Conservation (phyloP, 352 stramenopile species). For the Phytophthora brassicae region DNA sequence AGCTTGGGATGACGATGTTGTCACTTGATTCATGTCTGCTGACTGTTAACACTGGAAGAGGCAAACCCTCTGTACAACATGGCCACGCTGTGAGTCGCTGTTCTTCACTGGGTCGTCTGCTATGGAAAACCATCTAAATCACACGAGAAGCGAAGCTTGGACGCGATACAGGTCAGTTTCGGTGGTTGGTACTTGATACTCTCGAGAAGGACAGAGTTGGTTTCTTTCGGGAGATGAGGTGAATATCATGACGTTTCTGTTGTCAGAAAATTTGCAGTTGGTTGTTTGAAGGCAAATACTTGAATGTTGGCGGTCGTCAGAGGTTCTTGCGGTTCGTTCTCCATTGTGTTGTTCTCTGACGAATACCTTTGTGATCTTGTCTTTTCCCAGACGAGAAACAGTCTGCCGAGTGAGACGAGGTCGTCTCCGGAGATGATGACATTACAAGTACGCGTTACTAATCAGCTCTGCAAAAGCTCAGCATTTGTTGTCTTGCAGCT, state of each 20-base stretch:
- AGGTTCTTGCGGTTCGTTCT: neutral
- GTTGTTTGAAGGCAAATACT: neutral
- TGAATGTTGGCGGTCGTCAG: neutral
- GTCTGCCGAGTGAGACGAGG: neutral
- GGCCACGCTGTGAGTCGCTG: constrained; percentile 22
- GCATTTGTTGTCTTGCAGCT: neutral
- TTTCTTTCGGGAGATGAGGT: neutral
- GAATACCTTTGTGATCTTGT: constrained; percentile 3
- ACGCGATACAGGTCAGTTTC: neutral
- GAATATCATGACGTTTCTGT: neutral
- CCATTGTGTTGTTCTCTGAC: neutral
- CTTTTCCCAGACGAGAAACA: no score
- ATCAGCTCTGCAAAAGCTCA: neutral
- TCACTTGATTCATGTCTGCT: constrained; percentile 5
- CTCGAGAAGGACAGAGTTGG: neutral
- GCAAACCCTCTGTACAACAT: constrained; percentile 1
- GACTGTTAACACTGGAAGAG: neutral
- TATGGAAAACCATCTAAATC: constrained; percentile 18
- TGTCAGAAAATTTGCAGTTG: no score
- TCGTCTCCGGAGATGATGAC: neutral
- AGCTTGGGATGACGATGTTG: constrained; percentile 13
- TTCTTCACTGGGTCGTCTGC: neutral
- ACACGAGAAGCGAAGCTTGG: constrained; percentile 21
- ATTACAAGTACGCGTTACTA: neutral
- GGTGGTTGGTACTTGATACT: neutral